Conservation (phyloP, 257 asterid species). For the Capsicum chinense region DNA sequence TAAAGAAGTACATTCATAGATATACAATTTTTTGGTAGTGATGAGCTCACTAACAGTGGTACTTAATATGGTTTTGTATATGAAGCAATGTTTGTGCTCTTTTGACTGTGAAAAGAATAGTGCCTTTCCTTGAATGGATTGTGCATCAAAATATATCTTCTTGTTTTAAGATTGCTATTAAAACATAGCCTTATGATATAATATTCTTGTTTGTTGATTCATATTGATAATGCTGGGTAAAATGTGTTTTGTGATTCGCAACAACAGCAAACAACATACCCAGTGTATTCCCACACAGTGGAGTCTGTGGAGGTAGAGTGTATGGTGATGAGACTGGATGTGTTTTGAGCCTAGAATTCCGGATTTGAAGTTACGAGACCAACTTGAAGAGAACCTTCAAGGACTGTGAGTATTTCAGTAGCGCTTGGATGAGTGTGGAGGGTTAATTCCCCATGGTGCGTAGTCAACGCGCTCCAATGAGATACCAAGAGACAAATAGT, state of each 20-base stretch:
- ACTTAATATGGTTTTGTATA: not conserved
- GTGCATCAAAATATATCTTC: not conserved
- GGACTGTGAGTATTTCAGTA: not conserved
- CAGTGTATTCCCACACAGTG: too few relatives aligned
- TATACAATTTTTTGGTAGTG: not conserved
- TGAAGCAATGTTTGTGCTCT: not conserved
- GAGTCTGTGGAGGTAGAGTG: not conserved
- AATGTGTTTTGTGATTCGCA: too few relatives aligned
- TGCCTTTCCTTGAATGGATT: not conserved
- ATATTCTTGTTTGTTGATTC: too few relatives aligned
- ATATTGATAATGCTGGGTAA: too few relatives aligned
- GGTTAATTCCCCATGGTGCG: not conserved
- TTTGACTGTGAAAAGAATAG: not conserved
- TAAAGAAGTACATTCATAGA: not conserved
- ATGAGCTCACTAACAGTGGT: not conserved
- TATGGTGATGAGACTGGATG: too few relatives aligned
- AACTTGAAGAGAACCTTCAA: constrained; percentile 1
- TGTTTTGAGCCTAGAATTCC: too few relatives aligned
- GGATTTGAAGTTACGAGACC: not conserved
- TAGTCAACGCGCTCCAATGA: constrained; percentile 3
- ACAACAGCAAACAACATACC: too few relatives aligned
- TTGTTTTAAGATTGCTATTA: not conserved
- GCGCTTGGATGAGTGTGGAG: constrained; percentile 18
- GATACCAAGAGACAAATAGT: not conserved
- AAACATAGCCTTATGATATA: not conserved